Conservation (phyloP, 2,329 filamentous ascomycete genomes). For the Magnaporthales sp. region DNA sequence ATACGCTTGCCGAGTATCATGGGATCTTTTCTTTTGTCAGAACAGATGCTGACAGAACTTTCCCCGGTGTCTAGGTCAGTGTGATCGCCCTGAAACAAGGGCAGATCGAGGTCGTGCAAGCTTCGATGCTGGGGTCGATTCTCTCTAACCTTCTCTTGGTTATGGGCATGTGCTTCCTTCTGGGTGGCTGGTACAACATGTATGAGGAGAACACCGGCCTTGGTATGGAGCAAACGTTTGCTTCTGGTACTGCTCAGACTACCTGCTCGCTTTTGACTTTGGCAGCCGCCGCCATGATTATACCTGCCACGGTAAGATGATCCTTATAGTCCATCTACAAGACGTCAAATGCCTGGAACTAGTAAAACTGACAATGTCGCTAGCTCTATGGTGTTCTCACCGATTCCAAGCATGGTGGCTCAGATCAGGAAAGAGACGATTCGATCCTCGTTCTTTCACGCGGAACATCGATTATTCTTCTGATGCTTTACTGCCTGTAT, state of each 20-base stretch:
- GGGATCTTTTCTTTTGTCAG: not conserved
- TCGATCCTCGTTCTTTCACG: constrained; percentile 66
- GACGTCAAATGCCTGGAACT: not conserved
- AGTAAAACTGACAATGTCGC: not conserved
- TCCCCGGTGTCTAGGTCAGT: constrained; percentile 55
- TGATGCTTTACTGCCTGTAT: constrained; percentile 68
- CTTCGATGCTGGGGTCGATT: constrained; percentile 93
- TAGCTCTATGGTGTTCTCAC: constrained; percentile 57
- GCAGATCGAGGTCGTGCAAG: constrained; percentile 94
- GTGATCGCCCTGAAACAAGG: constrained; percentile 79
- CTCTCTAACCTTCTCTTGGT: constrained; percentile 89
- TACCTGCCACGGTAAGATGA: constrained; percentile 56
- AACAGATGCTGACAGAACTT: not conserved
- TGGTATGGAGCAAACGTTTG: constrained; percentile 62
- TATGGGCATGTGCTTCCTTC: constrained; percentile 71
- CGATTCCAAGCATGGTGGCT: constrained; percentile 22
- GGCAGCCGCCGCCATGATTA: constrained; percentile 68
- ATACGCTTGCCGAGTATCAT: not conserved
- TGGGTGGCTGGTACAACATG: constrained; percentile 61
- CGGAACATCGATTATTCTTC: constrained; percentile 66
- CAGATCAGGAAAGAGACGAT: constrained; percentile 30
- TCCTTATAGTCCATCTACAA: not conserved
- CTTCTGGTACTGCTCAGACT: constrained; percentile 68
- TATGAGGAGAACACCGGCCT: constrained; percentile 27
- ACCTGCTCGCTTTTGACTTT: constrained; percentile 68